These are phyloP conservation scores for Scutellaria baicalensis DNA, from an alignment of 257 asterid species.

Conservation along the genomic window DNA sequence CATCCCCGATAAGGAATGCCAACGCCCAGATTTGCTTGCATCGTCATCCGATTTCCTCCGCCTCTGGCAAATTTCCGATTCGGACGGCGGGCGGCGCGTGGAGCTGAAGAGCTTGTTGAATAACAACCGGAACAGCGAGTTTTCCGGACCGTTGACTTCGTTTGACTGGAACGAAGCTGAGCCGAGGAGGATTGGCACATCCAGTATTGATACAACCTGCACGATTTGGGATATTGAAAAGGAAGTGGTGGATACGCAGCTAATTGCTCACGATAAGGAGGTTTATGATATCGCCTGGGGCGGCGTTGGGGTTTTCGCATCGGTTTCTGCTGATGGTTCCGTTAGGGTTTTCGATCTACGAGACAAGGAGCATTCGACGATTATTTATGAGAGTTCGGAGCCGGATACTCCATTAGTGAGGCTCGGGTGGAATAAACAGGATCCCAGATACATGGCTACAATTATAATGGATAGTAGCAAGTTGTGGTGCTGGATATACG, in stretches of 20 bases:
- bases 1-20: constrained; percentile 90
- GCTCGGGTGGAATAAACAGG: constrained; percentile 97
- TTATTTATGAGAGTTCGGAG: constrained; percentile 92
- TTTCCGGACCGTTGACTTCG: constrained; percentile 81
- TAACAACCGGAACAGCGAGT: constrained; percentile 83
- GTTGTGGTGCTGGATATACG: constrained; percentile 92
- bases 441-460: constrained; percentile 97
- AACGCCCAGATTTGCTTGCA: constrained; percentile 83
- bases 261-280: constrained; percentile 98
- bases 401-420: constrained; percentile 90
- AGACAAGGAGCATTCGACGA: constrained; percentile 96
- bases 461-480: constrained; percentile 90
- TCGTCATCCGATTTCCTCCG: constrained; percentile 89
- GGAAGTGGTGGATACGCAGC: constrained; percentile 92
- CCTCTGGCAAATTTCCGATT: constrained; percentile 68
- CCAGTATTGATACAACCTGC: constrained; percentile 89
- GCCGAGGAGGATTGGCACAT: constrained; percentile 89
- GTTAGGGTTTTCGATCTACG: constrained; percentile 96
- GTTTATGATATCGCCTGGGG: constrained; percentile 99
- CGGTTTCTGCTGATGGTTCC: constrained; percentile 93
- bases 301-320: constrained; percentile 93
- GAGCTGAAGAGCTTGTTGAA: constrained; percentile 61
- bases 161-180: constrained; percentile 99
- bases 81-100: constrained; percentile 48
- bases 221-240: constrained; percentile 97